Evolutionary conservation across 2,329 filamentous ascomycete species (phyloP).

Genomic region (Sporothrix pseudoabietina): DNA sequence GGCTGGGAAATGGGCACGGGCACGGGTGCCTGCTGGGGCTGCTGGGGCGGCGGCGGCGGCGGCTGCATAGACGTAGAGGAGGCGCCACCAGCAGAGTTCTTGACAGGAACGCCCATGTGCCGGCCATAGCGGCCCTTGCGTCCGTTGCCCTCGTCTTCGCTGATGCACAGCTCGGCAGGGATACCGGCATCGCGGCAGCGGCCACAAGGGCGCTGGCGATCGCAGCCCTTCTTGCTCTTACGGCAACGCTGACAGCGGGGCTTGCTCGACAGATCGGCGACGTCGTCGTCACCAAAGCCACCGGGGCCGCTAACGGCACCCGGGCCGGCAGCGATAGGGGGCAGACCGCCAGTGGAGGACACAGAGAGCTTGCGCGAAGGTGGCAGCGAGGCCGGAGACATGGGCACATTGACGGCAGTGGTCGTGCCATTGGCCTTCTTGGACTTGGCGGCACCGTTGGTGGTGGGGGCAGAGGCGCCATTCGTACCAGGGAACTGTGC

Average conservation of each 20-base stretch:
- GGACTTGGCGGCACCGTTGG: conserved; percentile 53
- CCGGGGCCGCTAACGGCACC: conserved; percentile 38
- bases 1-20: conserved; percentile 7
- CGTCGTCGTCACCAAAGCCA: conserved; percentile 72
- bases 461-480: conserved; percentile 37
- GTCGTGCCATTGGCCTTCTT: conserved; percentile 46
- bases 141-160: conserved; percentile 96
- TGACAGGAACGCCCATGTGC: conserved; percentile 68
- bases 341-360: conserved; percentile 56
- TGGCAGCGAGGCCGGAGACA: conserved; percentile 68
- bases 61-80: conserved; percentile 32
- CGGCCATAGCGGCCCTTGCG: conserved; percentile 88
- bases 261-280: conserved; percentile 91
- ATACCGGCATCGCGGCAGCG: conserved; percentile 96
- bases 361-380: conserved; percentile 76
- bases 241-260: conserved; percentile 96
- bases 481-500: conserved; percentile 39
- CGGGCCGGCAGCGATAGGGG: conserved; percentile 32
- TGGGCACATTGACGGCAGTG: conserved; percentile 43
- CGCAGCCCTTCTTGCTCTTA: conserved; percentile 99
- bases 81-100: conserved; percentile 43
- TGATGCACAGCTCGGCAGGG: conserved; percentile 89
- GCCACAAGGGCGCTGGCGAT: conserved; percentile 91
- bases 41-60: conserved; percentile 38
- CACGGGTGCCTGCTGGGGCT: neutral